These are phyloP conservation scores for Hyaloscypha variabilis DNA, from an alignment of 495 filamentous ascomycete genomes.

Conservation along the genomic window DNA sequence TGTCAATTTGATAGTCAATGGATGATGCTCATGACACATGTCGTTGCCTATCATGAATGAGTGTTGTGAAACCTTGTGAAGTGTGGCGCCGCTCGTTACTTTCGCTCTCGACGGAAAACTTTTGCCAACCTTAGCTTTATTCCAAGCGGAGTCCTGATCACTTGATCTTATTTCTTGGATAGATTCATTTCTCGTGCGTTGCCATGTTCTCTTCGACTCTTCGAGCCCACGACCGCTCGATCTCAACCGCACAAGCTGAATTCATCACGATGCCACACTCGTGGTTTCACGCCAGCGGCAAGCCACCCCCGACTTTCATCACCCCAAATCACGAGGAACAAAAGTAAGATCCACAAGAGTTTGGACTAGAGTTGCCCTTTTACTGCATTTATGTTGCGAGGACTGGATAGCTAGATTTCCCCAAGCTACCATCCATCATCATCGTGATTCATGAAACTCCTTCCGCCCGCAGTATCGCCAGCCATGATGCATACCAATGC, in stretches of 20 bases:
- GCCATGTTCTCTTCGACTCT: neutral
- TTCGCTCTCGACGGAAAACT: neutral
- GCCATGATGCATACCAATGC: neutral
- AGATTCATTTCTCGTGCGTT: neutral
- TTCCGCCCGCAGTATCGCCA: neutral
- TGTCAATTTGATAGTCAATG: slow-evolving; percentile 1
- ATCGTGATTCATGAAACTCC: neutral
- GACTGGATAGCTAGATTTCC: neutral
- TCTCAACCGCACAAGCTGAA: neutral
- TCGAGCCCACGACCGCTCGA: neutral
- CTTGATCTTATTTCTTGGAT: neutral
- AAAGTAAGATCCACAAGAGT: neutral
- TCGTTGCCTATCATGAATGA: neutral
- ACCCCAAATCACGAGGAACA: neutral
- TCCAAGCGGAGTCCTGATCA: neutral
- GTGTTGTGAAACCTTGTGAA: neutral
- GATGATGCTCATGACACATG: slow-evolving; percentile 1
- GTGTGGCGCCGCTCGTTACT: neutral
- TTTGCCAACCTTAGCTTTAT: neutral
- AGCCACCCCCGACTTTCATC: neutral
- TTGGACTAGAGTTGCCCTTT: neutral
- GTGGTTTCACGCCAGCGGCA: neutral
- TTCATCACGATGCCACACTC: neutral
- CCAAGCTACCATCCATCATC: slow-evolving; percentile 4
- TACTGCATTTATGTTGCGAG: slow-evolving; percentile 2